Base-by-base conservation (phyloP, 441 rosid genomes). In the Pelargonium fulgidum region DNA sequence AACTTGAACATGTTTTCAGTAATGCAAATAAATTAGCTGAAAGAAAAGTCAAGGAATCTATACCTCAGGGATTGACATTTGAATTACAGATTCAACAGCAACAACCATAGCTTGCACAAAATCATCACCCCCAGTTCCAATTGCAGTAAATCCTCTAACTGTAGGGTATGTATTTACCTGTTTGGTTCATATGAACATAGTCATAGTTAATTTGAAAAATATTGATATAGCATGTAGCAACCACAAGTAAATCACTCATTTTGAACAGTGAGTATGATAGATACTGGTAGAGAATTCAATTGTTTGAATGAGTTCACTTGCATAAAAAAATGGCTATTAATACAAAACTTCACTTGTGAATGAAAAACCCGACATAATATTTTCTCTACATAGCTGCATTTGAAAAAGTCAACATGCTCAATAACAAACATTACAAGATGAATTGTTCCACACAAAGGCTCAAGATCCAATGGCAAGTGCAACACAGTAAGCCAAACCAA, bases 51-150 rank as follows among this genome's bases (percentile, higher is more conserved):
- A 58, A 68, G 22, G 62, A 59, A 41, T 39, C 68, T 11, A 67
- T 81, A 89, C 98, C 93, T 89, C 84, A 17, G 95, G 96, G 72
- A 93, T 86, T 47, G 88, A 86, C 65, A 82, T 82, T 72, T 86
- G 89, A 79, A 89, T 87, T 52, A 91, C 98, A 76, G 97, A 93
- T 78, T 93, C 98, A 67, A 93, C 96, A 0, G 99, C 99, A 81
- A 93, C 85, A 73, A 93, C 86, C 99, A 93, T 91, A 48, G 99
- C 84, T 71, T 91, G 99, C 74, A 90, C 96, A 81, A 93, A 93
- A 81, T 93, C 98, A 62, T 93, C 92, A 47, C 98, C 98, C 63
- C 98, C 97, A 33, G 96, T 93, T 74, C 96, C 98, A 74, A 93
- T 93, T 5, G 97, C 96, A 0, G 93, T 93, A 83, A 93, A 93